Conservation (phyloP, 2,329 filamentous ascomycete genomes). For the Fusarium begoniae region DNA sequence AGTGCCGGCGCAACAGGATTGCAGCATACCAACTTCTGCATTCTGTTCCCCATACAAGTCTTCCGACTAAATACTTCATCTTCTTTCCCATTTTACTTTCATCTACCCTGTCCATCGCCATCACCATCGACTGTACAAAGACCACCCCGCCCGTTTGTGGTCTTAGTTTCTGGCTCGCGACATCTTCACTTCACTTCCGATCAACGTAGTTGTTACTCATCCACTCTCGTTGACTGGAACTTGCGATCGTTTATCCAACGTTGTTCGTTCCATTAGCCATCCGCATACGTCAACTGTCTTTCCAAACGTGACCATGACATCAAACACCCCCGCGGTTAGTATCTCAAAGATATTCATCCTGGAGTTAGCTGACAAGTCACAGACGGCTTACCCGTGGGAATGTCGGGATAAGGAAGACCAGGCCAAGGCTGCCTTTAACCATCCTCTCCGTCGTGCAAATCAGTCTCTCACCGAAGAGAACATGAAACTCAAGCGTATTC, state of each 20-base stretch:
- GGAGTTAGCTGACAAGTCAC: conserved; percentile 9
- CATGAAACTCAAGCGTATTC: conserved; percentile 58
- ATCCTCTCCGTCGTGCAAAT: conserved; percentile 59
- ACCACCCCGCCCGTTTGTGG: not conserved
- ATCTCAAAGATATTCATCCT: not conserved
- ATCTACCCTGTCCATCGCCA: not conserved
- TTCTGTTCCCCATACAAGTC: not conserved
- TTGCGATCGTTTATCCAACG: not conserved
- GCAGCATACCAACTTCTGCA: conserved; percentile 25
- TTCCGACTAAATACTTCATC: not conserved
- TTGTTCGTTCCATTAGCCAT: conserved; percentile 2
- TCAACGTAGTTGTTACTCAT: not conserved
- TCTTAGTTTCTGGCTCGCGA: not conserved
- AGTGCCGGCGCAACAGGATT: conserved; percentile 29
- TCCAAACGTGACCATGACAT: conserved; percentile 28
- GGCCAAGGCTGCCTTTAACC: conserved; percentile 58
- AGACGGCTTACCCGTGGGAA: conserved; percentile 57
- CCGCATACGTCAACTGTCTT: conserved; percentile 11
- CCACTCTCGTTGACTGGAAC: not conserved
- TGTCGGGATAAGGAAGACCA: conserved; percentile 62
- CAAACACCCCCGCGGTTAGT: conserved; percentile 35
- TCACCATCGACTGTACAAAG: not conserved
- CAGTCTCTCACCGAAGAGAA: conserved; percentile 60
- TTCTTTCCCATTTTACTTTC: not conserved
- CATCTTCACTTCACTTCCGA: not conserved